phyloP scores from a whole-genome alignment of 2,329 filamentous ascomycete species.

The Claviceps sp. region DNA sequence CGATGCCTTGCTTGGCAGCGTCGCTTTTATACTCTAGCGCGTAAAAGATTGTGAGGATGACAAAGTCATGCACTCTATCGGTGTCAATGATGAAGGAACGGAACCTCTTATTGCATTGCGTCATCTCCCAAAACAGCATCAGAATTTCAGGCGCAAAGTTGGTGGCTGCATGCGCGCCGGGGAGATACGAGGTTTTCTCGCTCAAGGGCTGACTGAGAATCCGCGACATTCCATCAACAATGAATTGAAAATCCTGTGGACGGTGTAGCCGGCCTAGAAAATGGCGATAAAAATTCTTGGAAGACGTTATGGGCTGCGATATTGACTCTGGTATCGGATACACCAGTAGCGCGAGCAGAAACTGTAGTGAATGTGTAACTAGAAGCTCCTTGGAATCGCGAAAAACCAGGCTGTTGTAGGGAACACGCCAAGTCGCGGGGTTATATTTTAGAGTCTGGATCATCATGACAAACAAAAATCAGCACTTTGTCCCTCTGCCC shows the following conservation, averaged over 20 bases:
- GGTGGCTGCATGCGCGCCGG: conserved; percentile 64
- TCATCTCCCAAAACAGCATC: conserved; percentile 93
- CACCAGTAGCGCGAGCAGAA: conserved; percentile 71
- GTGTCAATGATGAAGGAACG: conserved; percentile 95
- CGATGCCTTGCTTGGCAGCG: conserved; percentile 75
- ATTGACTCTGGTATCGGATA: conserved; percentile 77
- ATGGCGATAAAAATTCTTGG: conserved; percentile 85
- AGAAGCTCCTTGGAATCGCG: conserved; percentile 82
- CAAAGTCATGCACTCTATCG: conserved; percentile 81
- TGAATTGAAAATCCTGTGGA: conserved; percentile 93
- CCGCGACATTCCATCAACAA: conserved; percentile 86
- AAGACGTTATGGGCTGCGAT: conserved; percentile 43
- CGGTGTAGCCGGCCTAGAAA: conserved; percentile 83
- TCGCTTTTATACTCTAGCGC: conserved; percentile 82
- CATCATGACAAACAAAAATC: conserved; percentile 31
- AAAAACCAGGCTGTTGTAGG: conserved; percentile 85
- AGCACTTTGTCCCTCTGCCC: too few relatives aligned
- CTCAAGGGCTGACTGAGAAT: conserved; percentile 88
- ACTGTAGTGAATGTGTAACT: conserved; percentile 81
- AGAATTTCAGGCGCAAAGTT: conserved; percentile 92
- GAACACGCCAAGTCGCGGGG: conserved; percentile 82
- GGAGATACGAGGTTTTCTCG: conserved; percentile 76
- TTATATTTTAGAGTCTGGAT: conserved; percentile 87
- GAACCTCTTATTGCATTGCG: conserved; percentile 96
- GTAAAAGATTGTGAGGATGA: conserved; percentile 83